A percentile compares a stretch with the other conserved stretches of the same genome.
These are phyloP conservation scores for Blastomyces parvus DNA, from an alignment of 2,329 filamentous ascomycete genomes.

Conservation along the genomic window DNA sequence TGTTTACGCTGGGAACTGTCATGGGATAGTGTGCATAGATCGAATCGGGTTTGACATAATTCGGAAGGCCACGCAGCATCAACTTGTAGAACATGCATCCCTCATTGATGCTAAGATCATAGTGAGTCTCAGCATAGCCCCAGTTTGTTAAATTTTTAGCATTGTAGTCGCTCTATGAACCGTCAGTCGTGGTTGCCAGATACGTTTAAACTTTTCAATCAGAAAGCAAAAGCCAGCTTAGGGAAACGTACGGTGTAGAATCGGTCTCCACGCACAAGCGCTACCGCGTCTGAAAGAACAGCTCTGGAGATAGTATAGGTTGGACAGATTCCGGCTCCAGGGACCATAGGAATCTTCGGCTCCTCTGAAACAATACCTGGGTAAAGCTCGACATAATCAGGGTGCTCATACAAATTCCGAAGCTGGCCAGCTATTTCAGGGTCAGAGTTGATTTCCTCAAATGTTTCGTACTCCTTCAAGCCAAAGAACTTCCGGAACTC, in stretches of 20 bases:
- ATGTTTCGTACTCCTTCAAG: conserved; percentile 47
- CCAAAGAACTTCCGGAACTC: conserved; percentile 57
- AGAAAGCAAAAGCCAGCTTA: background rate
- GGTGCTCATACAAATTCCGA: conserved; percentile 51
- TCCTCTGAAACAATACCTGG: conserved; percentile 50
- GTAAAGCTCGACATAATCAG: conserved; percentile 60
- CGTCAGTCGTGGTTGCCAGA: background rate
- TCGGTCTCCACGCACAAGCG: conserved; percentile 34
- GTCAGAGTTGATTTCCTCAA: conserved; percentile 51
- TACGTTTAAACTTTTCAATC: background rate
- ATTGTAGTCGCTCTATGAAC: conserved; percentile 15
- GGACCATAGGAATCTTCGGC: conserved; percentile 29
- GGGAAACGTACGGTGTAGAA: conserved; percentile 28
- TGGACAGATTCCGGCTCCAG: conserved; percentile 31
- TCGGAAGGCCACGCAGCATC: conserved; percentile 24
- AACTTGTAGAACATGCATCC: conserved; percentile 25
- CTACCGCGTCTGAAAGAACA: conserved; percentile 37
- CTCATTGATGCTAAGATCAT: conserved; percentile 18
- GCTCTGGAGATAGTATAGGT: conserved; percentile 33
- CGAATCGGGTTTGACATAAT: conserved; percentile 22
- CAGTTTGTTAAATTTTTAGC: conserved; percentile 32
- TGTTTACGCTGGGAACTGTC: conserved; percentile 21
- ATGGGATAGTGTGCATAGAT: conserved; percentile 24
- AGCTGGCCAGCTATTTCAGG: conserved; percentile 47
- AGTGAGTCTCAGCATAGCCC: conserved; percentile 31